Conservation (phyloP, 495 filamentous ascomycete genomes). For the Geoglossum glabrum region DNA sequence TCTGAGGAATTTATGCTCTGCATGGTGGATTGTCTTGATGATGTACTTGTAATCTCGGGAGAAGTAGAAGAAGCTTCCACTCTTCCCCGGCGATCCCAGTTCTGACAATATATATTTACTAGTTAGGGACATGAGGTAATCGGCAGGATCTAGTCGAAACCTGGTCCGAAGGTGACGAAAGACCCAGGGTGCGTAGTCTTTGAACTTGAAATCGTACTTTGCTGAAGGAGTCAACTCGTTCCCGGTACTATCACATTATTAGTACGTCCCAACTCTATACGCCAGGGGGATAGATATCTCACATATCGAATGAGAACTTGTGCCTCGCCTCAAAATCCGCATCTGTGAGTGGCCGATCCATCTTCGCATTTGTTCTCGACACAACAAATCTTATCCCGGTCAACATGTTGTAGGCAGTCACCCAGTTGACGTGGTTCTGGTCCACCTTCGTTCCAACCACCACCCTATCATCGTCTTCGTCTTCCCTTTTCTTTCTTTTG, state of each 20-base stretch:
- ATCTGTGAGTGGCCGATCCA: slow-evolving; percentile 70
- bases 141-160: slow-evolving; percentile 84
- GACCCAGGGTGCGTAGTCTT: slow-evolving; percentile 98
- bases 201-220: slow-evolving; percentile 99
- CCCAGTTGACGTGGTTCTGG: slow-evolving; percentile 93
- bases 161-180: slow-evolving; percentile 80
- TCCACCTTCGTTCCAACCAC: slow-evolving; percentile 94
- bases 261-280: neutral
- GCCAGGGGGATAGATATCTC: slow-evolving; percentile 15
- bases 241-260: slow-evolving; percentile 42
- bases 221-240: slow-evolving; percentile 94
- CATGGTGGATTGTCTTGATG: slow-evolving; percentile 98
- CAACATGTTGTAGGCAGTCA: slow-evolving; percentile 98
- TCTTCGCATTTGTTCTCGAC: slow-evolving; percentile 89
- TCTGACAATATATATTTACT: slow-evolving; percentile 98
- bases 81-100: slow-evolving; percentile 91
- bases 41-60: slow-evolving; percentile 99
- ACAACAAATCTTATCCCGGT: slow-evolving; percentile 96
- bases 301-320: slow-evolving; percentile 98
- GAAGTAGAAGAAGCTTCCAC: slow-evolving; percentile 99
- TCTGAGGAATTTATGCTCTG: slow-evolving; percentile 84
- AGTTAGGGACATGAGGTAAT: slow-evolving; percentile 95
- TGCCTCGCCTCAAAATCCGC: slow-evolving; percentile 81
- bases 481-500: slow-evolving; percentile 57
- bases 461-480: slow-evolving; percentile 84